Evolutionary conservation across 345 rosid genomes (phyloP), one percentile per base, ranked within the genome.

Genomic region (Pistacia atlantica): DNA sequence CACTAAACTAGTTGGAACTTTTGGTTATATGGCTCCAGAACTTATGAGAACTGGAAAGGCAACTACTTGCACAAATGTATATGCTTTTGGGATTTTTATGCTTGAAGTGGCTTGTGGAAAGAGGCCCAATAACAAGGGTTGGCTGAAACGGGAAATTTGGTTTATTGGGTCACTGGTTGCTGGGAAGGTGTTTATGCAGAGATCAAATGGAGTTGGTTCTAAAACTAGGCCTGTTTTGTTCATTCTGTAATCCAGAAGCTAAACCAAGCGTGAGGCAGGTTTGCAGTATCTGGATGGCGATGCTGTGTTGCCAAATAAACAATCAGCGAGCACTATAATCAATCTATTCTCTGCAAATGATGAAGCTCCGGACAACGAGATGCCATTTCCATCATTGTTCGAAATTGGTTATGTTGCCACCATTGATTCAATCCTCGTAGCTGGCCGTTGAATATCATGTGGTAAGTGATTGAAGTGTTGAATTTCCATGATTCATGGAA

Each of bases 1-100:
- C 54, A 4, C 91, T 11, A 74, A 79, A 3, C 68, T 82, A 59
- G 88, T 80, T 0, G 93, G 93, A 28, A 89, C 91, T 0, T 3
- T 83, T 17, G 93, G 91, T 4, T 87, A 89, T 72, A 67, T 89
- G 67, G 89, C 90, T 12, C 89, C 86, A 0, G 91, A 89, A 79
- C 72, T 83, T 33, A 48, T 79, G 0, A 62, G 71, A 60, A 87
- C 82, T 7, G 90, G 87, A 38, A 71, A 11, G 11, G 54, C 65
- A 57, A 12, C 18, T 45, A 22, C 74, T 14, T 45, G 66, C 67
- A 45, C 75, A 38, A 54, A 57, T 20, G 74, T 38, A n/a, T 71
- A 35, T 57, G 37, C 74, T 52, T 56, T 71, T 18, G 20, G 65
- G 18, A 52, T 37, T 56, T 38, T 38, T 56, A 12, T 20, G 74